Evolutionary conservation across 129 eudicot species (phyloP).

Genomic region (Artemisia annua): DNA sequence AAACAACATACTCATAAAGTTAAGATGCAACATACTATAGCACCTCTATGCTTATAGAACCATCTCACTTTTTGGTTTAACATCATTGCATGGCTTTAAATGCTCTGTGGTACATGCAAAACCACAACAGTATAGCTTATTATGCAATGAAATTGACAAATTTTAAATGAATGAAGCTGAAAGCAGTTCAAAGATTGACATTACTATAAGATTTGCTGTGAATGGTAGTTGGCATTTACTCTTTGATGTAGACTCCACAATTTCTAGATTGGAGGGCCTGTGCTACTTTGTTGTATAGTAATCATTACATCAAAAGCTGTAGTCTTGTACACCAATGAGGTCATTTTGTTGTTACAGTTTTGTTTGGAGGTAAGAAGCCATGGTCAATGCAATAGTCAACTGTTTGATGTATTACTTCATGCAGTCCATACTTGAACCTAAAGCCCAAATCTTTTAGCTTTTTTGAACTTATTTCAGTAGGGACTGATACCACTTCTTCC

Average conservation of each 20-base stretch:
- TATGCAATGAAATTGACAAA: slow-evolving; percentile 33
- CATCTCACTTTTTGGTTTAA: slow-evolving; percentile 17
- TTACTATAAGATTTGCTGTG: slow-evolving; percentile 28
- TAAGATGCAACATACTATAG: slow-evolving; percentile 18
- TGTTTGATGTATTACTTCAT: slow-evolving; percentile 59
- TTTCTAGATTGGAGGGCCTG: slow-evolving; percentile 24
- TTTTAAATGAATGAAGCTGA: slow-evolving; percentile 3
- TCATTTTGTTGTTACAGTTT: slow-evolving; percentile 16
- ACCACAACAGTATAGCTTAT: slow-evolving; percentile 16
- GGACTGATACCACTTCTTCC: slow-evolving; percentile 43
- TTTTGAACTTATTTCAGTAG: slow-evolving; percentile 68
- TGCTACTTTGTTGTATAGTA: slow-evolving; percentile 19
- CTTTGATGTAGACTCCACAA: slow-evolving; percentile 46
- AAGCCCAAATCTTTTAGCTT: slow-evolving; percentile 85
- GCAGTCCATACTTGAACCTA: slow-evolving; percentile 49
- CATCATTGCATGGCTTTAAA: slow-evolving; percentile 29
- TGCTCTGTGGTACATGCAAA: slow-evolving; percentile 32
- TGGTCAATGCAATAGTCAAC: slow-evolving; percentile 34
- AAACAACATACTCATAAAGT: slow-evolving; percentile 23
- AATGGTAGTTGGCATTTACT: slow-evolving; percentile 46
- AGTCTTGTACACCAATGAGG: slow-evolving; percentile 22
- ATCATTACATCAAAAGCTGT: slow-evolving; percentile 24
- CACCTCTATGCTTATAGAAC: slow-evolving; percentile 1
- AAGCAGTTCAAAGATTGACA: slow-evolving; percentile 28
- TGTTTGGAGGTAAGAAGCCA: slow-evolving; percentile 51